phyloP scores from a whole-genome alignment of 768 basidiomycete genomes.

The Fomitopsis serialis region DNA sequence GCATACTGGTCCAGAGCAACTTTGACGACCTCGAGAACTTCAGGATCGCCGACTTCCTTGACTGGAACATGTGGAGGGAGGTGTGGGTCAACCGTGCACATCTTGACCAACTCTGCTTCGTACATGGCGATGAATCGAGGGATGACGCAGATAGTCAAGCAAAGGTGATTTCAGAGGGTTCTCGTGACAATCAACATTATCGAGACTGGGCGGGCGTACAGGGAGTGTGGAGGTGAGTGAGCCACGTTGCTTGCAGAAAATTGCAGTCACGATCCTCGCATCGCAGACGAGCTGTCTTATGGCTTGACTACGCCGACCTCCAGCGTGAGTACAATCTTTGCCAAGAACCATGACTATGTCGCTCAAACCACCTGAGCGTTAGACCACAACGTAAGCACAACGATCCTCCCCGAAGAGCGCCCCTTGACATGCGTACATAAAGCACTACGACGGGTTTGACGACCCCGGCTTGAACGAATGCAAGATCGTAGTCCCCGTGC shows the following conservation, averaged over 20 bases:
- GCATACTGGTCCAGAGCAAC: constrained; percentile 6
- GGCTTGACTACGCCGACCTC: constrained; percentile 19
- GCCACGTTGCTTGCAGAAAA: not conserved
- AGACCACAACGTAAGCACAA: constrained; percentile 10
- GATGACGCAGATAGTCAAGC: not conserved
- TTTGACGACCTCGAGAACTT: not conserved
- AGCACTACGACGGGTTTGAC: constrained; percentile 8
- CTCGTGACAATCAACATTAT: not conserved
- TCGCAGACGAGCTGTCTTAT: constrained; percentile 18
- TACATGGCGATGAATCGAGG: not conserved
- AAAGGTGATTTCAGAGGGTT: no score
- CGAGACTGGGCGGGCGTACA: constrained; percentile 23
- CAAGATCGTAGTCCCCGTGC: constrained; percentile 47
- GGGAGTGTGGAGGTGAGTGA: constrained; percentile 18
- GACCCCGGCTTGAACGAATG: constrained; percentile 31
- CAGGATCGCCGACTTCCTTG: not conserved
- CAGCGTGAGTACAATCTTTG: constrained; percentile 9
- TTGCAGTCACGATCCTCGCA: not conserved
- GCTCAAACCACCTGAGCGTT: not conserved
- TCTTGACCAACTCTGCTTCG: not conserved
- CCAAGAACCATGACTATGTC: not conserved
- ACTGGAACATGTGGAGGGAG: not conserved
- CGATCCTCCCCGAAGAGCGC: not conserved
- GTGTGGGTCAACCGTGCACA: not conserved
- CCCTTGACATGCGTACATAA: not conserved